Base-by-base conservation (phyloP, 352 stramenopile species). In the Phytophthora multivora region DNA sequence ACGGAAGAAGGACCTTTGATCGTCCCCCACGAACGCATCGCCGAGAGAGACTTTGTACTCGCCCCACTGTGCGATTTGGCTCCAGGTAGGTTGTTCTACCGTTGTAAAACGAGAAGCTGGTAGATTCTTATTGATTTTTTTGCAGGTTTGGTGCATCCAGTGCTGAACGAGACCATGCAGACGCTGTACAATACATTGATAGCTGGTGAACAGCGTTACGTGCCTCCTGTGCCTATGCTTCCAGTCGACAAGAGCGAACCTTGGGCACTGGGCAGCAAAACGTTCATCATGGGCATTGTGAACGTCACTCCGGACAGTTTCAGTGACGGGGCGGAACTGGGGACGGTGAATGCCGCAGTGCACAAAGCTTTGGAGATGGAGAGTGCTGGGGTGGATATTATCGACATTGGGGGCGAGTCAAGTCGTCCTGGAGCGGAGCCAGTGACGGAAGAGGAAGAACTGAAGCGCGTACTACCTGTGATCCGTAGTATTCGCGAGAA, bases 291-390 rank as follows among this genome's bases (percentile, higher is more conserved):
- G 97, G 97, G 97, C 26, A 99, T 99, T 68, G 59, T 99, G 5
- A 99, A 99, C 77, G 87, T 98, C n/a, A 99, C 98, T 15, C 97
- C 98, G 9, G 97, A 99, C 73, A 98, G 91, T 69, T 99, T 99
- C 63, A 98, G 93, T 75, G 83, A 89, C 35, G 65, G 73, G 3
- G 72, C 67, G 2, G 73, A 89, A 15, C 41, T 88, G 9, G 41
- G 59, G 15, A 84, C 69, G 2, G 63, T 65, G 5, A 71, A 89
- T 19, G 38, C 57, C 13, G 92, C 97, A 4, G 80, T 98, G 8
- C 48, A 85, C 9, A 87, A 88, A 18, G 95, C 95, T 0, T 59
- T 97, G 10, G 68, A 94, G 50, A 96, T 99, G 89, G 83, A 89
- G 39, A 57, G 70, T 7, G 64, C 96, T 43, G 97, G 97, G 6